phyloP scores from a whole-genome alignment of 371 early-diverging fungal species.

The Apophysomyces variabilis region DNA sequence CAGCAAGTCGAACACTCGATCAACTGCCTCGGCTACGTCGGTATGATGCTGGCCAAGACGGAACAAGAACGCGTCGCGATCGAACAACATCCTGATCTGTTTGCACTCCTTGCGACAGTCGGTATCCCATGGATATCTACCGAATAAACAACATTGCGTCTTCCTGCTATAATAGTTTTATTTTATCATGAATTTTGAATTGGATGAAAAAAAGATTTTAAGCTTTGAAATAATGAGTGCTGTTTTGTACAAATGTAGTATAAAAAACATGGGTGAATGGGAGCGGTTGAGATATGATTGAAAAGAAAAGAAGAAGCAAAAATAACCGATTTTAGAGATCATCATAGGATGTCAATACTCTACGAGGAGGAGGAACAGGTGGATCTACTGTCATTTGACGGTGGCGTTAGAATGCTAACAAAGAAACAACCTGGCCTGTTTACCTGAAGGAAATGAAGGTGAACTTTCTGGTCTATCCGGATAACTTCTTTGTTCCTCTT shows the following conservation, averaged over 20 bases:
- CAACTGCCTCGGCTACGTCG: constrained; percentile 77
- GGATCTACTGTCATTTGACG: background rate
- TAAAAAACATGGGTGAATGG: background rate
- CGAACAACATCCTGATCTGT: constrained; percentile 40
- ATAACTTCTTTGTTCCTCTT: constrained; percentile 29
- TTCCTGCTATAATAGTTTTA: too few relatives aligned
- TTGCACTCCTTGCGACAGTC: constrained; percentile 37
- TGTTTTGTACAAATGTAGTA: constrained; percentile 6
- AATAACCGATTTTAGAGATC: constrained; percentile 30
- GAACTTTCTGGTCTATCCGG: constrained; percentile 22
- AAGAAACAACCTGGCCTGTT: background rate
- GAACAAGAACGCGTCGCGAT: constrained; percentile 56
- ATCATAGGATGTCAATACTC: constrained; percentile 42
- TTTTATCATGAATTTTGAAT: too few relatives aligned
- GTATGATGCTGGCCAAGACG: constrained; percentile 64
- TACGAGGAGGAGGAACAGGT: constrained; percentile 14
- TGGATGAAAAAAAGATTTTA: too few relatives aligned
- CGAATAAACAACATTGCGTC: constrained; percentile 12
- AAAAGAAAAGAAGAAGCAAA: background rate
- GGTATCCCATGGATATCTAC: constrained; percentile 29
- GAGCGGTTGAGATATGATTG: constrained; percentile 1
- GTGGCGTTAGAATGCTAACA: background rate
- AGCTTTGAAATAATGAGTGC: background rate
- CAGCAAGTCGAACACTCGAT: constrained; percentile 44
- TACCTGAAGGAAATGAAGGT: constrained; percentile 19